These are phyloP conservation scores for Penicillium pancosmium DNA, from an alignment of 495 filamentous ascomycete genomes.

Conservation along the genomic window DNA sequence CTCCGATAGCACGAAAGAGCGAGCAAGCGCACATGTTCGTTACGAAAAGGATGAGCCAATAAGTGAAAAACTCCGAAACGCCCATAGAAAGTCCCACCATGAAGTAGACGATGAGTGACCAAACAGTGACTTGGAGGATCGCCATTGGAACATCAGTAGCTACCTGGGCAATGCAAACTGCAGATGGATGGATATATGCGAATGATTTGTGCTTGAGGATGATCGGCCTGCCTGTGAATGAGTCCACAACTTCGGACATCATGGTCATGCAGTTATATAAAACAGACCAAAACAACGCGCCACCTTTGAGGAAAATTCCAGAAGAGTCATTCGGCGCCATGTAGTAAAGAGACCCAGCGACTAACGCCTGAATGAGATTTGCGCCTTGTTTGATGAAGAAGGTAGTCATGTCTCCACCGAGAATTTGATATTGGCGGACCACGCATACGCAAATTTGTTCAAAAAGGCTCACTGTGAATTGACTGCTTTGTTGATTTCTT, in stretches of 20 bases:
- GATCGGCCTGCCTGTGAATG: conserved; percentile 69
- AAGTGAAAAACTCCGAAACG: conserved; percentile 56
- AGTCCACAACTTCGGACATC: conserved; percentile 70
- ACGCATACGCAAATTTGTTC: conserved; percentile 60
- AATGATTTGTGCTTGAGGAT: conserved; percentile 79
- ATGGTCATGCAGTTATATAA: conserved; percentile 74
- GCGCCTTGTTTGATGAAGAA: conserved; percentile 61
- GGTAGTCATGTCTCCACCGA: conserved; percentile 62
- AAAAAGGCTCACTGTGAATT: conserved; percentile 60
- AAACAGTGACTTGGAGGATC: conserved; percentile 64
- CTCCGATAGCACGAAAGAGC: conserved; percentile 53
- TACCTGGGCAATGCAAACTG: conserved; percentile 70
- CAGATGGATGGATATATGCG: conserved; percentile 73
- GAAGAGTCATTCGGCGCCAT: conserved; percentile 36
- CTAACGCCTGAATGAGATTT: conserved; percentile 41
- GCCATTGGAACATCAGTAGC: conserved; percentile 69
- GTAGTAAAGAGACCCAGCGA: conserved; percentile 48
- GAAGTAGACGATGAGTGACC: conserved; percentile 73
- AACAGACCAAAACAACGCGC: conserved; percentile 68
- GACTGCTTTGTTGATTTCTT: conserved; percentile 43
- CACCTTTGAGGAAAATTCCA: conserved; percentile 56
- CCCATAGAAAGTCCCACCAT: conserved; percentile 58
- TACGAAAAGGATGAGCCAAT: conserved; percentile 47
- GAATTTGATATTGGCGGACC: conserved; percentile 56
- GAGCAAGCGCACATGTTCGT: conserved; percentile 46